Evolutionary conservation across 2,329 filamentous ascomycete species (phyloP).

Genomic region (Fusarium secorum): DNA sequence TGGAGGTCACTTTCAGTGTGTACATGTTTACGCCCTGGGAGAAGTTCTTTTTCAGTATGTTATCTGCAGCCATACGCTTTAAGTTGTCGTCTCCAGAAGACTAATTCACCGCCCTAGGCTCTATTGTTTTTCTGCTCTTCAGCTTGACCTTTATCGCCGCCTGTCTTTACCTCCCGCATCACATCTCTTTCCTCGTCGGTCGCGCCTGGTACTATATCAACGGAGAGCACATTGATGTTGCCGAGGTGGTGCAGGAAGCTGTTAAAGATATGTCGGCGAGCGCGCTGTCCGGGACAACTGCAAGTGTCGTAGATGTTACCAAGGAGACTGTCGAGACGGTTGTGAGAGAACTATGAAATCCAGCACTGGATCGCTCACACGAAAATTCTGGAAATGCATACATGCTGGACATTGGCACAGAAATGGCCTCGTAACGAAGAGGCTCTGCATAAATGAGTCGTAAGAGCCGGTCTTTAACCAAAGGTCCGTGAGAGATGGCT

Average conservation of each 20-base stretch:
- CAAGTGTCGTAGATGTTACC: slow-evolving; percentile 36
- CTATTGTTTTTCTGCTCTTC: slow-evolving; percentile 87
- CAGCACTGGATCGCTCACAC: background rate
- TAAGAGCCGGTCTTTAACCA: background rate
- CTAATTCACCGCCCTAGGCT: slow-evolving; percentile 67
- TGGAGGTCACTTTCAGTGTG: slow-evolving; percentile 94
- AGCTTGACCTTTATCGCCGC: slow-evolving; percentile 86
- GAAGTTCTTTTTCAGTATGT: slow-evolving; percentile 95
- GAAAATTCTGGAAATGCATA: background rate
- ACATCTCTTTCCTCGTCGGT: slow-evolving; percentile 81
- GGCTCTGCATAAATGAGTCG: background rate
- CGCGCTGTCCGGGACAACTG: slow-evolving; percentile 41
- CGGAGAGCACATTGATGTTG: slow-evolving; percentile 73
- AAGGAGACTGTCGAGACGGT: slow-evolving; percentile 40
- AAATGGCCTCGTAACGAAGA: background rate
- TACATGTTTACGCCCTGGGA: slow-evolving; percentile 98
- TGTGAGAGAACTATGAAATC: slow-evolving; percentile 48
- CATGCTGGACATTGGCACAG: background rate
- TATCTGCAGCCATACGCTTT: background rate
- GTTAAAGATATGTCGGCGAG: slow-evolving; percentile 46
- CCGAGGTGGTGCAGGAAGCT: slow-evolving; percentile 44
- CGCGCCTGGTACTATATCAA: slow-evolving; percentile 95
- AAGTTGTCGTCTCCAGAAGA: background rate
- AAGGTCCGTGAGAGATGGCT: background rate
- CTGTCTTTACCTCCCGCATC: slow-evolving; percentile 91